Base-by-base conservation (phyloP, 352 stramenopile genomes). In the Peronospora destructor region DNA sequence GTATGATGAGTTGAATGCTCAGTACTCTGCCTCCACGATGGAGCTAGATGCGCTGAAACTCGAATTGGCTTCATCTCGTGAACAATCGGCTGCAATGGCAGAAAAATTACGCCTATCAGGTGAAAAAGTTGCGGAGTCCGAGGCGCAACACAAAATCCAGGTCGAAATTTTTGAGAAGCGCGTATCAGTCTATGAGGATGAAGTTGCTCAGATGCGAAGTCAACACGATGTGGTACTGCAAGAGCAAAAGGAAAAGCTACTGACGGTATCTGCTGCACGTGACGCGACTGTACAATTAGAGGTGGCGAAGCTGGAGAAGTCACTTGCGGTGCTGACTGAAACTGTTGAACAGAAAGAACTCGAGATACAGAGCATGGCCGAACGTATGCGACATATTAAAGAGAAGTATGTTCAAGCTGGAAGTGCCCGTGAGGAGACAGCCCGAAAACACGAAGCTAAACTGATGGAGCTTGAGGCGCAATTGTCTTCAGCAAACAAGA, bases 101-200 rank as follows among this genome's bases (percentile, higher is more conserved):
- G 14, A 55, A 28, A 44, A 77, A 21, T 42, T 71, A 6, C 19
- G 40, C 13, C 32, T 67, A 53, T 34, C 41, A 23, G 29, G 9
- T 12, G 37, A 36, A 37, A 49, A 63, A 30, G 29, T 59, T 12
- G 26, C 49, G 0, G 47, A 59, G 13, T 38, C 61, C 3, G 53
- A 70, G 32, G 23, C 38, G 4, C 53, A 71, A 50, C 46, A 54
- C n/a, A 49, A 66, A 11, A 49, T 21, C 11, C 50, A 68, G 19
- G 54, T 76, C n/a, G 56, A 72, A 9, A 47, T 29, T 25, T 64
- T 73, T 6, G 59, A 68, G 41, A 61, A 56, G 32, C 64, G 50
- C 8, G 39, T 61, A 19, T 19, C 55, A 32, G 49, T 30, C 7
- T 67, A 65, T 12, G 60, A 80, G 17, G 61, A 69, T 4, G 57